Percentiles rank a stretch among this genome's conserved stretches.
Evolutionary conservation across 2,329 filamentous ascomycete genomes (phyloP).

Genomic region (Fusarium nodosum): DNA sequence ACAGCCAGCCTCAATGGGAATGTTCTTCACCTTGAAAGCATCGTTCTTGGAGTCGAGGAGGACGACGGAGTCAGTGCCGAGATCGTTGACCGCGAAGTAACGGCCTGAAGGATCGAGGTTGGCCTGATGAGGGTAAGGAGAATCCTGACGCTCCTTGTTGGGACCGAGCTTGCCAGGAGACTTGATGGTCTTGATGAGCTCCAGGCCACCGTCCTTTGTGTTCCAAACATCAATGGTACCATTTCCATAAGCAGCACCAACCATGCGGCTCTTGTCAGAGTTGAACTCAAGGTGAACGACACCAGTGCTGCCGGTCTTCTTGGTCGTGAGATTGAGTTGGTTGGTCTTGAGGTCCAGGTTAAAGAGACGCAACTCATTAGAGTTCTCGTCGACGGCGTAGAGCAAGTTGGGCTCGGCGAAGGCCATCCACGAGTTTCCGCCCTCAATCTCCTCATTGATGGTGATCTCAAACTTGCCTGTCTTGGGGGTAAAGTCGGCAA

Average conservation of each 20-base stretch:
- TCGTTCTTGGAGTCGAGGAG: slow-evolving; percentile 61
- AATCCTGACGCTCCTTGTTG: slow-evolving; percentile 52
- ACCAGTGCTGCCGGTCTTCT: slow-evolving; percentile 56
- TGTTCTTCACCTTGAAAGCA: slow-evolving; percentile 54
- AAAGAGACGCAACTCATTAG: slow-evolving; percentile 57
- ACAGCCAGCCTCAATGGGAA: slow-evolving; percentile 54
- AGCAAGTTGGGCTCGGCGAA: slow-evolving; percentile 57
- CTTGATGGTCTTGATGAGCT: slow-evolving; percentile 57
- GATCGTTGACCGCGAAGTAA: slow-evolving; percentile 64
- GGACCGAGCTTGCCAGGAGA: slow-evolving; percentile 55
- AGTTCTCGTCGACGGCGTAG: slow-evolving; percentile 65
- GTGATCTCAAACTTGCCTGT: slow-evolving; percentile 57
- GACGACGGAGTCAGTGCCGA: slow-evolving; percentile 63
- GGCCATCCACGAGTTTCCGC: slow-evolving; percentile 63
- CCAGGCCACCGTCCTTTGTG: slow-evolving; percentile 54
- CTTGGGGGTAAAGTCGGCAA: slow-evolving; percentile 57
- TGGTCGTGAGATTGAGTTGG: slow-evolving; percentile 50
- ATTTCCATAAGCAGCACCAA: slow-evolving; percentile 60
- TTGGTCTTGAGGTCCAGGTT: slow-evolving; percentile 53
- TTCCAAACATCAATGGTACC: slow-evolving; percentile 63
- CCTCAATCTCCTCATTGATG: slow-evolving; percentile 52
- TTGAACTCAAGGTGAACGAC: slow-evolving; percentile 65
- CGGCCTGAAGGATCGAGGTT: slow-evolving; percentile 63
- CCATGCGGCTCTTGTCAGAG: slow-evolving; percentile 59
- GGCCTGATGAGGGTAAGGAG: slow-evolving; percentile 62